Percentiles rank a stretch among this genome's conserved stretches.
phyloP scores from a whole-genome alignment of 139 green algal species.

The Spirogloea muscicola region DNA sequence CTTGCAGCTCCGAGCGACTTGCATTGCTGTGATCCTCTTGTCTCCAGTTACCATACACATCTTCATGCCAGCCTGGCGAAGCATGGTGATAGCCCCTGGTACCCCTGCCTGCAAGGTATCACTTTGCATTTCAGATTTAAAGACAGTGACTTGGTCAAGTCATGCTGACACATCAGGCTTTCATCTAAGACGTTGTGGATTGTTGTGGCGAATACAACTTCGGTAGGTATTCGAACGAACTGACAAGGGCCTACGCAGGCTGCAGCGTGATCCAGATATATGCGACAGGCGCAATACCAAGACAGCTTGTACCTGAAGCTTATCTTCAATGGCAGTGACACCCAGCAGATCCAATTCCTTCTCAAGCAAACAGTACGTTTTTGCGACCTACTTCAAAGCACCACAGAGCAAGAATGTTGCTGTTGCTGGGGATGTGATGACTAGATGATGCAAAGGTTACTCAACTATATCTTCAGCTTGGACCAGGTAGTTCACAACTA shows the following conservation, averaged over 20 bases:
- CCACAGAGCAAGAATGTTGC: too few relatives aligned
- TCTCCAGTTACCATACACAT: constrained; percentile 56
- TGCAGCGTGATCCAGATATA: too few relatives aligned
- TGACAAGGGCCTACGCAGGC: too few relatives aligned
- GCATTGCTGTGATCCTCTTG: constrained; percentile 51
- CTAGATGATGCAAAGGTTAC: too few relatives aligned
- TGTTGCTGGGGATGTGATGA: too few relatives aligned
- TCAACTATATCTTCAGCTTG: too few relatives aligned
- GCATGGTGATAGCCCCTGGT: constrained; percentile 31
- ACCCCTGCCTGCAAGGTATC: constrained; percentile 24
- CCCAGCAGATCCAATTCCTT: constrained; percentile 39
- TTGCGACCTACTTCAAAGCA: constrained; percentile 44
- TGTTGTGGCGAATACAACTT: too few relatives aligned
- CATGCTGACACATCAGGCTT: too few relatives aligned
- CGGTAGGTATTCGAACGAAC: too few relatives aligned
- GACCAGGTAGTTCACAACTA: too few relatives aligned
- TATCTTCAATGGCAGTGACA: constrained; percentile 47
- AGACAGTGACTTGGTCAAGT: too few relatives aligned
- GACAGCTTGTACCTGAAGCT: constrained; percentile 29
- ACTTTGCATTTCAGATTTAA: constrained; percentile 46
- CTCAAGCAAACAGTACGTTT: constrained; percentile 42
- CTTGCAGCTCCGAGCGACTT: constrained; percentile 37
- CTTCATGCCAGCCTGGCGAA: constrained; percentile 41
- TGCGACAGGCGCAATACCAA: background rate
- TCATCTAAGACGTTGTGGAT: too few relatives aligned